Percentiles rank a stretch among this genome's conserved stretches.
Conservation (phyloP, 148 eudicot species). For the Dianthus caryophyllus region DNA sequence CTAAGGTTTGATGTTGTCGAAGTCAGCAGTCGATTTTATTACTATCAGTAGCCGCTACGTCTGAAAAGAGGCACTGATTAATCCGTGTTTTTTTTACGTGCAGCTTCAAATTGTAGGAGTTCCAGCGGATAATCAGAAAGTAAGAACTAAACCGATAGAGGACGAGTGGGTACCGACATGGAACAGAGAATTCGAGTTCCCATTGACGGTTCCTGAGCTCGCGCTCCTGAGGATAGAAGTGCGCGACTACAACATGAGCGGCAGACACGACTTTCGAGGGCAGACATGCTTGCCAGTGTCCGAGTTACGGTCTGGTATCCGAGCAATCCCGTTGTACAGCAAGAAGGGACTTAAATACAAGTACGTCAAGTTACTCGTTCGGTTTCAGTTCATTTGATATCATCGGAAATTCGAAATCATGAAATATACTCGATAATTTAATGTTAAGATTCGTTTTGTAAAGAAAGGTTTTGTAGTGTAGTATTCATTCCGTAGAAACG, state of each 20-base stretch:
- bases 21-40: neutral
- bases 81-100: neutral
- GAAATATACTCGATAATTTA: neutral
- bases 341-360: conserved; percentile 38
- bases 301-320: conserved; percentile 43
- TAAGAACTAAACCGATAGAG: conserved; percentile 29
- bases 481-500: too few species aligned
- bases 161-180: conserved; percentile 62
- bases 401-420: neutral
- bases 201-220: conserved; percentile 48
- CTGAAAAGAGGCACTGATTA: neutral
- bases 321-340: conserved; percentile 46
- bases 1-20: conserved; percentile 31
- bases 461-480: neutral
- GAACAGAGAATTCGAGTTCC: conserved; percentile 57
- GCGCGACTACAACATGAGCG: conserved; percentile 35
- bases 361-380: conserved; percentile 47
- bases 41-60: neutral
- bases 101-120: conserved; percentile 67
- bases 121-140: conserved; percentile 36
- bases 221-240: conserved; percentile 57
- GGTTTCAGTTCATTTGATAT: conserved; percentile 28
- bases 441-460: neutral
- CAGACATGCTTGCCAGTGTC: conserved; percentile 60
- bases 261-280: conserved; percentile 48